Conservation (phyloP, 2,329 filamentous ascomycete genomes). For the Phaeosphaeriaceae sp. region DNA sequence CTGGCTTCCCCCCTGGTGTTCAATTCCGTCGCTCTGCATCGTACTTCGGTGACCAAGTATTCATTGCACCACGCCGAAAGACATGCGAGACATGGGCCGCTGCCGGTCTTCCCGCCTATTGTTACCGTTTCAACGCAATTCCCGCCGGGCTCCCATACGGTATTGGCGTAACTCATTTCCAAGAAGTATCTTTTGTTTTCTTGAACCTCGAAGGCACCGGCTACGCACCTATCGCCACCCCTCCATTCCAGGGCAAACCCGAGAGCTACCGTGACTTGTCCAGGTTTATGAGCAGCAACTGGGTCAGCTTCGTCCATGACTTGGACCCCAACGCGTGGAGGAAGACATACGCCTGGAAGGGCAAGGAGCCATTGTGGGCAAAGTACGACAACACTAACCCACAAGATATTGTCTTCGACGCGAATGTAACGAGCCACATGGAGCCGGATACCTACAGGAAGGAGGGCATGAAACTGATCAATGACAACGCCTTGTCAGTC, state of each 20-base stretch:
- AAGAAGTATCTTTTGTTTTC: conserved; percentile 58
- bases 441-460: conserved; percentile 55
- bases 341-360: conserved; percentile 19
- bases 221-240: conserved; percentile 43
- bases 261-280: conserved; percentile 49
- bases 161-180: conserved; percentile 61
- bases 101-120: conserved; percentile 60
- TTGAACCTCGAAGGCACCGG: conserved; percentile 53
- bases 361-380: conserved; percentile 48
- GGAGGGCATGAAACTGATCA: conserved; percentile 55
- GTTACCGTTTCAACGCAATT: conserved; percentile 67
- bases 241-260: conserved; percentile 45
- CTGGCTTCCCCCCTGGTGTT: conserved; percentile 29
- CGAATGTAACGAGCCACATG: conserved; percentile 48
- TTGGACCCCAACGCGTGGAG: conserved; percentile 37
- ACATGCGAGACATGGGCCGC: conserved; percentile 60
- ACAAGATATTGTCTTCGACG: conserved; percentile 55
- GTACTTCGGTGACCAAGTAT: conserved; percentile 59
- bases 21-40: conserved; percentile 62
- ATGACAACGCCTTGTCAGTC: conserved; percentile 26
- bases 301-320: conserved; percentile 56
- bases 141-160: conserved; percentile 53
- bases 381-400: conserved; percentile 45
- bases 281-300: conserved; percentile 53
- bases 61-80: conserved; percentile 63